These are phyloP conservation scores for Aspergillaceae sp. DNA, from an alignment of 2,329 filamentous ascomycete species.

Conservation along the genomic window DNA sequence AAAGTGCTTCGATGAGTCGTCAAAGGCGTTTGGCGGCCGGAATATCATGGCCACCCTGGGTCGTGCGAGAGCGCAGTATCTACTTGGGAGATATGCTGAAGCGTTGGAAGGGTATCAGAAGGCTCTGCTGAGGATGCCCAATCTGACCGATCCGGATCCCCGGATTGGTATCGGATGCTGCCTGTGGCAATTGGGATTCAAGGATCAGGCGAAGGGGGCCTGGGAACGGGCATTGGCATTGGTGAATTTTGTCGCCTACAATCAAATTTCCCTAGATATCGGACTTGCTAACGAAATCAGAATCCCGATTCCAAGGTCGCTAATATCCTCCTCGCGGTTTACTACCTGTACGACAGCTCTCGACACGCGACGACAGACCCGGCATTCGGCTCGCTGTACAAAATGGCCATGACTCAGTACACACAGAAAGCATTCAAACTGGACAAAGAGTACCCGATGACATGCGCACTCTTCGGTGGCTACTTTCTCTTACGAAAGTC, in stretches of 20 bases:
- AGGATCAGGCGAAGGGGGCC: constrained; percentile 79
- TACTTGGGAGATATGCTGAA: constrained; percentile 75
- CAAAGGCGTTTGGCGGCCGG: constrained; percentile 70
- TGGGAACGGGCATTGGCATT: constrained; percentile 85
- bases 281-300: constrained; percentile 14
- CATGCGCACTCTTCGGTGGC: constrained; percentile 79
- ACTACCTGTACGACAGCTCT: constrained; percentile 79
- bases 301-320: constrained; percentile 79
- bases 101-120: constrained; percentile 80
- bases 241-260: constrained; percentile 31
- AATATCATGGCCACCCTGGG: constrained; percentile 92
- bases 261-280: background rate
- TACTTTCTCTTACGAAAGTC: constrained; percentile 83
- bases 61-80: constrained; percentile 77
- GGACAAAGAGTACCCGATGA: constrained; percentile 82
- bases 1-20: constrained; percentile 91
- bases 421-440: constrained; percentile 89
- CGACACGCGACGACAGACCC: constrained; percentile 75
- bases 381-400: constrained; percentile 76
- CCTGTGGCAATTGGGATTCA: constrained; percentile 92
- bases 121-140: constrained; percentile 74
- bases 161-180: constrained; percentile 94
- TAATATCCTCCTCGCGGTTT: constrained; percentile 80
- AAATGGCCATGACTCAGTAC: constrained; percentile 88
- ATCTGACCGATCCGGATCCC: constrained; percentile 85